A percentile compares a stretch with the other conserved stretches of the same genome.
These are phyloP conservation scores for Asterochloris sp. DNA, from an alignment of 139 green algal genomes.

Conservation along the genomic window DNA sequence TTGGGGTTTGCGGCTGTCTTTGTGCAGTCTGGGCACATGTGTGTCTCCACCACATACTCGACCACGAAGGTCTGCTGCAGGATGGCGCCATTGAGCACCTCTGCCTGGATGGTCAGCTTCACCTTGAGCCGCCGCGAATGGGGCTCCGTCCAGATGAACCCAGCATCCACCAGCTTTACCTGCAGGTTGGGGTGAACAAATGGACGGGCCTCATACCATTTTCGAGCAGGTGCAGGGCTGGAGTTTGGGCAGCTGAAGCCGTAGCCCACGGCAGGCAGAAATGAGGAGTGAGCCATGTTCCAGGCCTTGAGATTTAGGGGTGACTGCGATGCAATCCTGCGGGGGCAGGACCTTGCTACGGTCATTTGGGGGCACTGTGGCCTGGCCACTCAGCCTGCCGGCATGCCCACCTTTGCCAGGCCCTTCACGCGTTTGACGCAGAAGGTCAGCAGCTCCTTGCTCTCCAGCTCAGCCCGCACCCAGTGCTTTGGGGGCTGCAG, in stretches of 20 bases:
- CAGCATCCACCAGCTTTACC: constrained; percentile 97
- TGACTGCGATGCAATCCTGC: no score
- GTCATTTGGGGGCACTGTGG: no score
- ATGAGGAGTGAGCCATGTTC: not conserved
- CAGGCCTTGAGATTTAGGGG: no score
- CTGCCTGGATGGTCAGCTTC: constrained; percentile 92
- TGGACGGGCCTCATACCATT: no score
- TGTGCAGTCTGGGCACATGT: constrained; percentile 96
- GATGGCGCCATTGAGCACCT: constrained; percentile 96
- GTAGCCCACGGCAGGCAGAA: not conserved
- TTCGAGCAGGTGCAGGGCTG: not conserved
- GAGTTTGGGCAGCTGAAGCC: not conserved
- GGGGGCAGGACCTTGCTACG: no score
- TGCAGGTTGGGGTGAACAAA: constrained; percentile 22
- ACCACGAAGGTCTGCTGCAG: constrained; percentile 96
- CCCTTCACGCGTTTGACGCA: constrained; percentile 94
- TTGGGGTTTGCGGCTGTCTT: constrained; percentile 88
- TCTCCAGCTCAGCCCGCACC: constrained; percentile 87
- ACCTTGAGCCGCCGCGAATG: constrained; percentile 95
- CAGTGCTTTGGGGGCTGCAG: constrained; percentile 95
- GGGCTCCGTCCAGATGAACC: constrained; percentile 99
- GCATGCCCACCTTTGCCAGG: constrained; percentile 60
- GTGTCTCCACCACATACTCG: constrained; percentile 90
- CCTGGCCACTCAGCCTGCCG: no score
- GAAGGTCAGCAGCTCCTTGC: constrained; percentile 95